Percentiles rank a stretch among this genome's conserved stretches.
phyloP scores from a whole-genome alignment of 805 yeast genomes.

The Cyberlindnera amylophila region DNA sequence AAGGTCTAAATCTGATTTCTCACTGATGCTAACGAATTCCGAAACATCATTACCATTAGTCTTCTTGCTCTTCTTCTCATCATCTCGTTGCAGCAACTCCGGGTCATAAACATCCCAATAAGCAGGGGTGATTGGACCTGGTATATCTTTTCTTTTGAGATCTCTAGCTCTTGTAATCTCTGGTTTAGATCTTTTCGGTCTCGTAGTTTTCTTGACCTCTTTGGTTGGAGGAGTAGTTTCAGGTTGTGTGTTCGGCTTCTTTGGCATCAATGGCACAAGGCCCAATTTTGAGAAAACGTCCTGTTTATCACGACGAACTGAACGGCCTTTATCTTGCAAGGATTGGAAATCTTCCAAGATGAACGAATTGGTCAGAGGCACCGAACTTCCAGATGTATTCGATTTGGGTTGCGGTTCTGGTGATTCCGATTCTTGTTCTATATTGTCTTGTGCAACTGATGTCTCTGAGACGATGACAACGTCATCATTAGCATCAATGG shows the following conservation, averaged over 20 bases:
- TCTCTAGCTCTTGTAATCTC: constrained; percentile 12
- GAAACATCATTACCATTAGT: too few relatives aligned
- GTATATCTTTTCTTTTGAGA: constrained; percentile 20
- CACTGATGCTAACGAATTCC: too few relatives aligned
- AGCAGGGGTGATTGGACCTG: constrained; percentile 23
- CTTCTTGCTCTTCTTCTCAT: too few relatives aligned
- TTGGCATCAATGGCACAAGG: constrained; percentile 11
- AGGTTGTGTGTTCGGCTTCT: background rate
- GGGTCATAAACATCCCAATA: constrained; percentile 17
- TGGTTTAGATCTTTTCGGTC: constrained; percentile 6
- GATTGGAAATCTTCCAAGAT: constrained; percentile 22
- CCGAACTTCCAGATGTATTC: background rate
- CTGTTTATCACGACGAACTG: constrained; percentile 18
- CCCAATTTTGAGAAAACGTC: constrained; percentile 13
- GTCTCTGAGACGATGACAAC: background rate
- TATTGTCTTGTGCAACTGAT: background rate
- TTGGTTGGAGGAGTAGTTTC: background rate
- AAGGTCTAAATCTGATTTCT: constrained; percentile 8
- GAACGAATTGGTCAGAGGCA: constrained; percentile 6
- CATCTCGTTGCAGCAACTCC: constrained; percentile 3
- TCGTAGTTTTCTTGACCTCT: background rate
- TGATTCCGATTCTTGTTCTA: background rate
- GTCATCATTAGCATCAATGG: constrained; percentile 1
- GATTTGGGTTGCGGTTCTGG: background rate
- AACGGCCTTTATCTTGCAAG: constrained; percentile 22